A percentile compares a stretch with the other conserved stretches of the same genome.
Evolutionary conservation across 1,139 yeast genomes (phyloP).

Genomic region (Yamadazyma triangularis): DNA sequence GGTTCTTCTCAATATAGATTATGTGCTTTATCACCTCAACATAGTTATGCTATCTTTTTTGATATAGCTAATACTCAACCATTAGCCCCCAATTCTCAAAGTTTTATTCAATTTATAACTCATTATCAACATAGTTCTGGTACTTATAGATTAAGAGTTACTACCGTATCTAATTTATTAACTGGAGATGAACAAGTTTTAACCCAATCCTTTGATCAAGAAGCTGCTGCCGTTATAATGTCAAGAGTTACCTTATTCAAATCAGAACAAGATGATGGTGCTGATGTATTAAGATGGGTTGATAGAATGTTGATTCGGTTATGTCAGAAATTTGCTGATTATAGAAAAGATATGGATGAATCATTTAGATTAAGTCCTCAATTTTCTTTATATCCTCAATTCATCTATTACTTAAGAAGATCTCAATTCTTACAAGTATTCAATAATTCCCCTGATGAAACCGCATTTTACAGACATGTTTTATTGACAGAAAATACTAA

Average conservation of each 20-base stretch:
- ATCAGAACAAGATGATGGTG: slow-evolving; percentile 66
- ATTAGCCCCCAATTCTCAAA: slow-evolving; percentile 47
- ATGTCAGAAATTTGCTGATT: slow-evolving; percentile 50
- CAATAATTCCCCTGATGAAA: slow-evolving; percentile 97
- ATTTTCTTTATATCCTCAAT: slow-evolving; percentile 74
- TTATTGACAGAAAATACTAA: slow-evolving; percentile 87
- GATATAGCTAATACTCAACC: slow-evolving; percentile 65
- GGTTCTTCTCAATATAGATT: slow-evolving; percentile 86
- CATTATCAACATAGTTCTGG: slow-evolving; percentile 79
- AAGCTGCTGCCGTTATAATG: slow-evolving; percentile 96
- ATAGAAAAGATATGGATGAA: slow-evolving; percentile 45
- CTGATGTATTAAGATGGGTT: slow-evolving; percentile 50
- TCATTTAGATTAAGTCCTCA: slow-evolving; percentile 45
- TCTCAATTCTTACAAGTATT: slow-evolving; percentile 95
- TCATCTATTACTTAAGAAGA: slow-evolving; percentile 92
- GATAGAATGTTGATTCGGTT: slow-evolving; percentile 48
- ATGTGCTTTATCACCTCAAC: slow-evolving; percentile 79
- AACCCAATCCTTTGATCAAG: slow-evolving; percentile 87
- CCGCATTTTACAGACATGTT: slow-evolving; percentile 94
- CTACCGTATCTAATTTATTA: slow-evolving; percentile 73
- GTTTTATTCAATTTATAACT: slow-evolving; percentile 66
- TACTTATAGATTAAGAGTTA: slow-evolving; percentile 82
- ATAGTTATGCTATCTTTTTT: slow-evolving; percentile 81
- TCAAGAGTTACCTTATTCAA: slow-evolving; percentile 90
- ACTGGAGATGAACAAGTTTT: slow-evolving; percentile 46